Evolutionary conservation across 1,284 basidiomycete species (phyloP), one percentile per base, ranked within the genome.

Genomic region (Melampsora abietis-canadensis): DNA sequence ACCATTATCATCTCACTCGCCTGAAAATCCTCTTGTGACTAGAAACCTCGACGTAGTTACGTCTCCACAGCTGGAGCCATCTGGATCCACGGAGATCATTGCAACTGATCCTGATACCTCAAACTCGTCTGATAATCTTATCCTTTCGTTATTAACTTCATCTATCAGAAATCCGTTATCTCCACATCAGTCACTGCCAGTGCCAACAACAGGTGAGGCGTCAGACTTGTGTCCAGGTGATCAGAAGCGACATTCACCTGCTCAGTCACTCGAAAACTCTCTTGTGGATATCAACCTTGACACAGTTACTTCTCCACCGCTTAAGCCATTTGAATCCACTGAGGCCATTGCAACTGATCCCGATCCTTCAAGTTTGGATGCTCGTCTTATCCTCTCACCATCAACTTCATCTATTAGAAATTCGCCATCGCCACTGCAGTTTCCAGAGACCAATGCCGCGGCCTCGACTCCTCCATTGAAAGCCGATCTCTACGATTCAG

Each of bases 21-120:
- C 60, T n/a, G 27, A 17, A 21, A 21, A 54, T 24, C 46, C 46
- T 51, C 24, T 60, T 30, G 21, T 63, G 21, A 62, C 63, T 46
- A 37, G 44, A 37, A 70, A 46, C 34, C 44, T 63, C 21, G 37
- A 30, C 5, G 51, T 17, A 27, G n/a, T 10, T 51, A 31, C 37
- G 15, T 63, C 68, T 30, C 68, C 68, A 30, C 68, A 57, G 6
- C 48, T 63, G 46, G 63, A 70, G 15, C 60, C 68, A 8, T 70
- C 63, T 34, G 59, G 12, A 63, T 34, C 57, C 34, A 37, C 34
- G 6, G n/a, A 44, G 40, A 54, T 59, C 12, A 8, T 27, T 5
- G 68, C 61, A 19, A 54, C 61, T 30, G 68, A 70, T 70, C 40
- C 60, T 47, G 61, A 70, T 62, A 51, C 34, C 5, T 37, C 34